These are phyloP conservation scores for Graphilbum ipis-grandicollis DNA, from an alignment of 2,329 filamentous ascomycete species.

Conservation along the genomic window DNA sequence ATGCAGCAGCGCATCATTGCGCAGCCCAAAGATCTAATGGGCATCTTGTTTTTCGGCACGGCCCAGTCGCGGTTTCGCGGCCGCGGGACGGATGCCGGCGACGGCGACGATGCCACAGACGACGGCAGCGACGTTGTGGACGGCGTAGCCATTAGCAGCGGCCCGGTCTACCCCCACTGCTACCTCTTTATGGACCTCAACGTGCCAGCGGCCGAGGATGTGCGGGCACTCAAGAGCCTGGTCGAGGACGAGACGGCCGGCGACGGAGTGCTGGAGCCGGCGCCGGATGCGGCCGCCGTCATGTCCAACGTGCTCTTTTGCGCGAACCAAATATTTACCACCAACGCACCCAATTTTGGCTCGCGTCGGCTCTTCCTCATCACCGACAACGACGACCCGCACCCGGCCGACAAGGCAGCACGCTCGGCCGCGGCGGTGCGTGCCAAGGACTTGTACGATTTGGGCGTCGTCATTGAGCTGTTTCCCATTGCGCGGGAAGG, in stretches of 20 bases:
- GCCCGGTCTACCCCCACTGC: conserved; percentile 68
- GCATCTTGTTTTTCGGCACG: conserved; percentile 81
- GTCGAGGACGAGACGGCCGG: conserved; percentile 64
- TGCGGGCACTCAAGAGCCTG: conserved; percentile 59
- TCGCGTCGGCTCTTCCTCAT: conserved; percentile 89
- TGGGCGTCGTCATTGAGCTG: conserved; percentile 79
- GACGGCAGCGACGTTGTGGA: background rate
- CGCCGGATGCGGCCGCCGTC: conserved; percentile 36
- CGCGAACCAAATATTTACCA: conserved; percentile 92
- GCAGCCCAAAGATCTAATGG: conserved; percentile 93
- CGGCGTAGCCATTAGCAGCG: conserved; percentile 11
- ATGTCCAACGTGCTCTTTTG: conserved; percentile 90
- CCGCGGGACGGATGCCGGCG: background rate
- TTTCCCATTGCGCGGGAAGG: conserved; percentile 66
- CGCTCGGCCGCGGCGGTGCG: conserved; percentile 66
- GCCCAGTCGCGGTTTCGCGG: conserved; percentile 62
- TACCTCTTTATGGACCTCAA: conserved; percentile 83
- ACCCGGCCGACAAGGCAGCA: conserved; percentile 51
- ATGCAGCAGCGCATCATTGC: conserved; percentile 99
- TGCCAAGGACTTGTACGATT: conserved; percentile 87
- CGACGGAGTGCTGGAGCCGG: conserved; percentile 50
- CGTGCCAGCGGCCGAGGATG: conserved; percentile 70
- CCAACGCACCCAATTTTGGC: conserved; percentile 83
- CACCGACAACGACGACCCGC: conserved; percentile 83
- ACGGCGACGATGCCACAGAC: conserved; percentile 21